Base-by-base conservation (phyloP, 257 asterid genomes). In the Catharanthus roseus region DNA sequence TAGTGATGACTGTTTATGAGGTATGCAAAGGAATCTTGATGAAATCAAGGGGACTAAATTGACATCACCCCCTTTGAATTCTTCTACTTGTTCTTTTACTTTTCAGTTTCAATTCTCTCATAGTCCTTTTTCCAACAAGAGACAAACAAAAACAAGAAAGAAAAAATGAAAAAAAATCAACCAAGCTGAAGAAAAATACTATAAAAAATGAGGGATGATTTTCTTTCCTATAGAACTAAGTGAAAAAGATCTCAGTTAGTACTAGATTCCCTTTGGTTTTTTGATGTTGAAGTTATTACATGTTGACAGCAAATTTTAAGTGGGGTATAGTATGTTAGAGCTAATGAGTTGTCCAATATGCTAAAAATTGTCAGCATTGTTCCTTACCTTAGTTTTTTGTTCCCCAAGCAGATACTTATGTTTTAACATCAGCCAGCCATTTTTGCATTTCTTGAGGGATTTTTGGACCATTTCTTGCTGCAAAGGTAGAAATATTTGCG, bases 301-400 rank as follows among this genome's bases (percentile, higher is more conserved):
- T 64, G 72, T 76, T 76, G 75, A 72, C 70, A 38, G 42, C 77
- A 68, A 76, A 42, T 44, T 38, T 42, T 50, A 69, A 53, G 88
- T 83, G 88, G 89, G 90, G 84, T 8, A 38, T 67, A 77, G 75
- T 33, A 65, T 36, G 63, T 3, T 3, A 51, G 79, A 71, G 75
- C 50, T 34, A 69, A 70, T 80, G 85, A 83, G 83, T 80, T 82
- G 84, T 86, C 76, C 58, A 44, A 64, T 78, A 77, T 66, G 77
- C 58, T 72, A 68, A 23, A 71, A 53, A 71, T 71, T 78, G 82
- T 70, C 82, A 77, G 82, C 81, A 83, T 77, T 83, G 76, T 44
- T 78, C 74, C 69, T 63, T 60, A 34, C 69, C 53, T 41, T 75
- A 41, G 71, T 74, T 70, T n/a, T 77, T 68, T 77, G 74, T 51